Base-by-base conservation (phyloP, 164 flowering plant species). In the Vitis cinerea region DNA sequence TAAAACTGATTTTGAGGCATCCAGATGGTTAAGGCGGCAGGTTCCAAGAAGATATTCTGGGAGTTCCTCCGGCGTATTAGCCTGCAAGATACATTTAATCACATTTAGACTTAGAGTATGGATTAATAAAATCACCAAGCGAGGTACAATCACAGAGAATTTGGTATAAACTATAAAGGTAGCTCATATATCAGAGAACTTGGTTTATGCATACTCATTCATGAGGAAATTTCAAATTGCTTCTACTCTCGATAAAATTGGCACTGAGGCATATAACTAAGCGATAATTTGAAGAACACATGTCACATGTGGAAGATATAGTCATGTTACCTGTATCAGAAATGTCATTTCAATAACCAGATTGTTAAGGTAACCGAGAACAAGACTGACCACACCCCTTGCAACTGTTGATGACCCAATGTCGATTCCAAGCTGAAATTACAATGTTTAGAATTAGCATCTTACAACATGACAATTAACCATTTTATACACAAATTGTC, bases 341-440 rank as follows among this genome's bases (percentile, higher is more conserved):
- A 94, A 94, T 60, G 97, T 94, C 97, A 94, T 84, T 78, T 94
- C 98, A 31, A 90, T 85, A 11, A 94, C 97, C 65, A 94, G 85
- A 71, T 92, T 86, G 75, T 81, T 94, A 44, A 94, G 83, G 79
- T 92, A 90, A 3, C 98, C 97, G 48, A 92, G 91, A 71, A 94
- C 98, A 71, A 94, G 93, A 78, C 85, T 86, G 54, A 87, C 94
- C 19, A 92, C 98, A 48, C 98, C 94, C 77, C 96, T 89, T 52
- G 98, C 98, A 47, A 94, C 92, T 4, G 97, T 92, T 15, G 97
- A 92, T 37, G 98, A 92, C 13, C 98, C 98, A 71, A 94, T 66
- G 60, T 94, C 97, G 47, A 94, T 61, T 16, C 83, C 94, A 69
- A 94, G 84, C 94, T 91, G 89, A 73, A 81, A 76, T 19, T 67